Evolutionary conservation across 345 rosid genomes (phyloP).

Genomic region (Adansonia digitata): DNA sequence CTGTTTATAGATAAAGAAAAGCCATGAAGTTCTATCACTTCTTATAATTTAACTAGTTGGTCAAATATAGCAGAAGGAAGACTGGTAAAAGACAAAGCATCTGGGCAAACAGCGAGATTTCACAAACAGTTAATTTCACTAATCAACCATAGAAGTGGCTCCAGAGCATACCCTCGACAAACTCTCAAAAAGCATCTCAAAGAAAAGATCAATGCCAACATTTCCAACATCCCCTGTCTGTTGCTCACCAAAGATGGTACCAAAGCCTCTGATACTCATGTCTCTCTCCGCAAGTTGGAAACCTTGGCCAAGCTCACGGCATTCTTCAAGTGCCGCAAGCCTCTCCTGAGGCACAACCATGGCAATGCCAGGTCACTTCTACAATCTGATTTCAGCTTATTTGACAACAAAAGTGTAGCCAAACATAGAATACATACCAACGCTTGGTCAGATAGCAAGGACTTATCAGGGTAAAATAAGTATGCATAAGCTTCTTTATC

Average conservation of each 20-base stretch:
- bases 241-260: conserved; percentile 95
- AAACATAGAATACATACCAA: conserved; percentile 40
- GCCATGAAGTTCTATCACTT: not conserved
- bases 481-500: conserved; percentile 95
- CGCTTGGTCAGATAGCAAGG: conserved; percentile 71
- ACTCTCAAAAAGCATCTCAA: conserved; percentile 97
- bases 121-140: not conserved
- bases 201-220: conserved; percentile 90
- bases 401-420: conserved; percentile 6
- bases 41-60: not conserved
- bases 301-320: conserved; percentile 94
- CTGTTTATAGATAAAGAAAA: not conserved
- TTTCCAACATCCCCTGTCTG: conserved; percentile 98
- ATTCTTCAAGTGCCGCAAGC: conserved; percentile 86
- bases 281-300: conserved; percentile 96
- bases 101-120: not conserved
- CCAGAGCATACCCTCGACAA: conserved; percentile 64
- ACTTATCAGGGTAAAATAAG: conserved; percentile 88
- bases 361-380: conserved; percentile 9
- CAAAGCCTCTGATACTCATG: conserved; percentile 97
- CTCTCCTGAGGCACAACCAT: conserved; percentile 65
- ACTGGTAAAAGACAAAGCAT: conserved; percentile 8
- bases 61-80: not conserved
- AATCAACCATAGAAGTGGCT: not conserved
- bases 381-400: not conserved